Conservation (phyloP, 2,329 filamentous ascomycete genomes). For the Calonectria pteridis region DNA sequence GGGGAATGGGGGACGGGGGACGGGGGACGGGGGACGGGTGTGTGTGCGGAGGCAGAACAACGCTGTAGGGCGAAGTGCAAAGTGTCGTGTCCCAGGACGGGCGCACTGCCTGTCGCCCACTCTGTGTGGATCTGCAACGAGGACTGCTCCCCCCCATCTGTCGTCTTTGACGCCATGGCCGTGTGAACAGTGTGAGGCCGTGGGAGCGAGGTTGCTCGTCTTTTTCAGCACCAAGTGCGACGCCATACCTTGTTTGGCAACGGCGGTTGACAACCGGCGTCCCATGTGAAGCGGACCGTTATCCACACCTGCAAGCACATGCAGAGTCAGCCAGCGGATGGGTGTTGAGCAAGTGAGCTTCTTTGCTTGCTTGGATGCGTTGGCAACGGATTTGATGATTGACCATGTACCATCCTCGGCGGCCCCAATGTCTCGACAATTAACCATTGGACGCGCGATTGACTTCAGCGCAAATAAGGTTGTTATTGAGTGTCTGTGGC, state of each 20-base stretch:
- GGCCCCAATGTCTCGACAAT: slow-evolving; percentile 8
- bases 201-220: slow-evolving; percentile 14
- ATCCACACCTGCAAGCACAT: slow-evolving; percentile 35
- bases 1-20: slow-evolving; percentile 32
- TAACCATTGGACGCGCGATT: neutral
- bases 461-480: neutral
- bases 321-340: slow-evolving; percentile 37
- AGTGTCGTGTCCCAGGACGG: slow-evolving; percentile 39
- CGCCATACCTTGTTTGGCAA: slow-evolving; percentile 27
- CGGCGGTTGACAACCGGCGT: slow-evolving; percentile 30
- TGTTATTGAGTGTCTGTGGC: neutral
- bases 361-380: slow-evolving; percentile 22
- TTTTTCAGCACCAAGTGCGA: slow-evolving; percentile 12
- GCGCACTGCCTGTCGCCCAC: slow-evolving; percentile 23
- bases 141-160: slow-evolving; percentile 9
- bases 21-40: slow-evolving; percentile 31
- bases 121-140: slow-evolving; percentile 25
- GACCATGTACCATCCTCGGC: neutral
- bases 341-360: slow-evolving; percentile 26
- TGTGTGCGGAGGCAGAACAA: slow-evolving; percentile 26
- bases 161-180: slow-evolving; percentile 26
- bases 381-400: slow-evolving; percentile 17
- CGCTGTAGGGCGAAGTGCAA: slow-evolving; percentile 35
- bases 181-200: slow-evolving; percentile 23
- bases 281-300: slow-evolving; percentile 42